Base-by-base conservation (phyloP, 331 rosid genomes). In the Stylosanthes scabra region DNA sequence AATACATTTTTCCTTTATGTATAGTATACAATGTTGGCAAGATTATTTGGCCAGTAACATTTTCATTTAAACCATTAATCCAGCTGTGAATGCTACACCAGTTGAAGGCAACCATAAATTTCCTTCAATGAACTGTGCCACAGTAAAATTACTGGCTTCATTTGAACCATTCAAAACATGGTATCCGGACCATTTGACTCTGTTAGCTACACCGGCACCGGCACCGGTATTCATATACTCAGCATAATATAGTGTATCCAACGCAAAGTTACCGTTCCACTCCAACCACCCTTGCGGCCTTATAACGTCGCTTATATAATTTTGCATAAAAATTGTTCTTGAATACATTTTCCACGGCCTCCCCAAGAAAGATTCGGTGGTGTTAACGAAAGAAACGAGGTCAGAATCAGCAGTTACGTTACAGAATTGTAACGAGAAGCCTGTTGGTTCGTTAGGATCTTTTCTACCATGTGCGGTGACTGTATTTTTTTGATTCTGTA, bases 401-500 rank as follows among this genome's bases (percentile, higher is more conserved):
- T 86, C 97, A 0, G 88, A 70, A 57, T 95, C 96, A 2, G 88
- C 97, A 0, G 90, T 55, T 8, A 94, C 74, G 74, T 81, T 90
- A 79, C 99, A 87, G 80, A 87, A 90, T 57, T 94, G 99, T 83
- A 94, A 40, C n/a, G 97, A 87, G 78, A 88, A 89, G 7, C 99
- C 99, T 0, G 97, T 84, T 40, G 99, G 84, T 40, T 94, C 84
- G n/a, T 83, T 80, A 1, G 84, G 85, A 78, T 87, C 91, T 71
- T 87, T 91, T 20, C 99, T 82, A 1, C 99, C 96, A 0, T 94
- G 99, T 6, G 97, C 99, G 0, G 99, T 94, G 70, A 94, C 56
- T 9, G 93, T 88, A 86, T 94, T 94, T 66, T 94, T 94, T 57
- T 94, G 99, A 62, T 74, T 64, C 1, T 87, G 84, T 1, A 90